phyloP scores from a whole-genome alignment of 805 yeast species.

The Ogataea chonburiensis region DNA sequence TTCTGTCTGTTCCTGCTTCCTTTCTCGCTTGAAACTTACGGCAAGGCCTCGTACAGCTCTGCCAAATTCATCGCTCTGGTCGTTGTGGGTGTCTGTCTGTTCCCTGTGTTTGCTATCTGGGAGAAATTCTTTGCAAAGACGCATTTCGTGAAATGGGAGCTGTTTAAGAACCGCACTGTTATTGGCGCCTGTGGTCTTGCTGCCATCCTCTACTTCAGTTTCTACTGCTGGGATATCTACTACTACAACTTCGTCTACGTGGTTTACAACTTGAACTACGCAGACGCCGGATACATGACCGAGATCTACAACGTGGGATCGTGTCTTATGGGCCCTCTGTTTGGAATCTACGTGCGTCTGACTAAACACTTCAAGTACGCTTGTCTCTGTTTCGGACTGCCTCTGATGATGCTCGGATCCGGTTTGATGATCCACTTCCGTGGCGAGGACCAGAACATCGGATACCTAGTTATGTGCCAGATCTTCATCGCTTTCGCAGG shows the following conservation, averaged over 20 bases:
- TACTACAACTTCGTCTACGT: conserved; percentile 23
- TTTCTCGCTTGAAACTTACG: conserved; percentile 35
- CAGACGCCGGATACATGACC: conserved; percentile 28
- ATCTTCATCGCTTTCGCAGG: conserved; percentile 41
- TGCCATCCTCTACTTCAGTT: conserved; percentile 20
- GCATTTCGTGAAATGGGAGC: conserved; percentile 28
- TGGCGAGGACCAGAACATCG: conserved; percentile 21
- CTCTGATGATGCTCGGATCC: conserved; percentile 23
- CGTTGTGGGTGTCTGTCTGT: conserved; percentile 38
- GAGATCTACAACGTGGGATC: conserved; percentile 29
- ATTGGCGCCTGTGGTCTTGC: conserved; percentile 27
- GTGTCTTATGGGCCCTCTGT: conserved; percentile 23
- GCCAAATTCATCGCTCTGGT: conserved; percentile 46
- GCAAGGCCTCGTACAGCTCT: conserved; percentile 34
- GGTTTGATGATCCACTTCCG: conserved; percentile 31
- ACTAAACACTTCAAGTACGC: conserved; percentile 24
- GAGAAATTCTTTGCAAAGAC: conserved; percentile 33
- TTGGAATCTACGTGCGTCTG: conserved; percentile 24
- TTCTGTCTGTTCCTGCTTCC: conserved; percentile 39
- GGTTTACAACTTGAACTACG: conserved; percentile 22
- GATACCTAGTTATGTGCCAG: conserved; percentile 31
- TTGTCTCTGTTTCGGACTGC: conserved; percentile 24
- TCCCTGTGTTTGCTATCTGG: conserved; percentile 36
- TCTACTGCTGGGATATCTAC: conserved; percentile 28
- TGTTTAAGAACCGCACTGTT: conserved; percentile 29